Percentiles rank a stretch among this genome's conserved stretches.
Conservation (phyloP, 2,329 filamentous ascomycete species). For the Alternaria sp. region DNA sequence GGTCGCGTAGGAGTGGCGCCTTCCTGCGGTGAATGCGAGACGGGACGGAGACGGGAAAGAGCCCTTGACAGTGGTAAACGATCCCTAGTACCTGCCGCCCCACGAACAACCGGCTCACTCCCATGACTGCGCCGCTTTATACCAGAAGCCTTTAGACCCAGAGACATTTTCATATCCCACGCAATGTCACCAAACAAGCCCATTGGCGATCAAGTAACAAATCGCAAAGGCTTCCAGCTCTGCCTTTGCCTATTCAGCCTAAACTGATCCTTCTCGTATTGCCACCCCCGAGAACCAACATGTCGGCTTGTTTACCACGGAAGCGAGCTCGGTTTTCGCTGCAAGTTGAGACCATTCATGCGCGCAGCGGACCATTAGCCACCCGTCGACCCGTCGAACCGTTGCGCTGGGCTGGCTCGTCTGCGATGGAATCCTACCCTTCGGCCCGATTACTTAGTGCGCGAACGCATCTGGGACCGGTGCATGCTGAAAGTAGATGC, state of each 20-base stretch:
- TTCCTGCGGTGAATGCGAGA: not conserved
- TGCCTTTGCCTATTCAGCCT: not conserved
- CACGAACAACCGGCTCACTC: not conserved
- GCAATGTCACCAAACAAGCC: not conserved
- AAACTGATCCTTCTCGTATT: not conserved
- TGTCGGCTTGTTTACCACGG: not conserved
- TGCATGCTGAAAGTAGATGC: not conserved
- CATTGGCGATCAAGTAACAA: not conserved
- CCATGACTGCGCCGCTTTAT: not conserved
- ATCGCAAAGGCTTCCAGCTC: not conserved
- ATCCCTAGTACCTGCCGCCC: not conserved
- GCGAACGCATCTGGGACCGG: not conserved
- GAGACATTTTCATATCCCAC: not conserved
- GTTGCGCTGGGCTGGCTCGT: not conserved
- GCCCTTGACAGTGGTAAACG: not conserved
- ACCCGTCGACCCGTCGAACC: not conserved
- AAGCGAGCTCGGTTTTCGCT: not conserved
- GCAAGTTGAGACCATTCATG: not conserved
- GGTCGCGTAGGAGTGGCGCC: not conserved
- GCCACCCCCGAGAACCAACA: not conserved
- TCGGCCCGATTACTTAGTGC: not conserved
- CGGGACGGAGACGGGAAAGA: not conserved
- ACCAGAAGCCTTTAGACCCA: not conserved
- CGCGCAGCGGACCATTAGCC: not conserved
- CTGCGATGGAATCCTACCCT: not conserved